These are phyloP conservation scores for Lachnellula willkommii DNA, from an alignment of 2,329 filamentous ascomycete species.

Conservation along the genomic window DNA sequence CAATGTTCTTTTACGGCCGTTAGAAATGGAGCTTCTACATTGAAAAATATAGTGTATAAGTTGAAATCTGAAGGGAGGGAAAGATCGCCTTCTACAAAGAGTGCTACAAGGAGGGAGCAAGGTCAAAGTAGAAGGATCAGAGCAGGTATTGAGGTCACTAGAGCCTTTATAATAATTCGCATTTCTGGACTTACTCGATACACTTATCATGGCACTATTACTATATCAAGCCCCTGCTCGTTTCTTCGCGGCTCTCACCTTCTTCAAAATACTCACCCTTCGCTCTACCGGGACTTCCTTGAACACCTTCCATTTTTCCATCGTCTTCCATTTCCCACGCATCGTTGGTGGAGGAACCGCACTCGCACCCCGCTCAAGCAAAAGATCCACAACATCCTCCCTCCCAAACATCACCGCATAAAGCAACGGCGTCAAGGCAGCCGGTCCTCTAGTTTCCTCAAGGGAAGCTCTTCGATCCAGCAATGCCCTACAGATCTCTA, in stretches of 20 bases:
- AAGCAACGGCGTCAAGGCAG: not conserved
- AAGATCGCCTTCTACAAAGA: no score
- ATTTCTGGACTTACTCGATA: no score
- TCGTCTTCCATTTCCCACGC: not conserved
- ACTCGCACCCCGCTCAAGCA: not conserved
- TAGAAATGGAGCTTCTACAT: no score
- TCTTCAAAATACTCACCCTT: not conserved
- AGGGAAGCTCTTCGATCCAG: not conserved
- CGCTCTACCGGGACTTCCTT: not conserved
- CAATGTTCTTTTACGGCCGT: no score
- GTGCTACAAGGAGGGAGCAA: no score
- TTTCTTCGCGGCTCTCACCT: not conserved
- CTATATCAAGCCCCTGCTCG: no score
- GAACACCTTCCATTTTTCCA: not conserved
- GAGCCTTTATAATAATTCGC: no score
- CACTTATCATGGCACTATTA: no score
- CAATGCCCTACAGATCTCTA: not conserved
- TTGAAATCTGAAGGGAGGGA: no score
- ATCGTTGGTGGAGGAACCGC: not conserved
- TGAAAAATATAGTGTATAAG: no score
- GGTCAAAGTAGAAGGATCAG: no score
- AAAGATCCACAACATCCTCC: not conserved
- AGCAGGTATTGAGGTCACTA: no score
- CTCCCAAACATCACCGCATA: not conserved
- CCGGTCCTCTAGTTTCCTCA: not conserved